Base-by-base conservation (phyloP, 768 basidiomycete genomes). In the Zangia roseola region DNA sequence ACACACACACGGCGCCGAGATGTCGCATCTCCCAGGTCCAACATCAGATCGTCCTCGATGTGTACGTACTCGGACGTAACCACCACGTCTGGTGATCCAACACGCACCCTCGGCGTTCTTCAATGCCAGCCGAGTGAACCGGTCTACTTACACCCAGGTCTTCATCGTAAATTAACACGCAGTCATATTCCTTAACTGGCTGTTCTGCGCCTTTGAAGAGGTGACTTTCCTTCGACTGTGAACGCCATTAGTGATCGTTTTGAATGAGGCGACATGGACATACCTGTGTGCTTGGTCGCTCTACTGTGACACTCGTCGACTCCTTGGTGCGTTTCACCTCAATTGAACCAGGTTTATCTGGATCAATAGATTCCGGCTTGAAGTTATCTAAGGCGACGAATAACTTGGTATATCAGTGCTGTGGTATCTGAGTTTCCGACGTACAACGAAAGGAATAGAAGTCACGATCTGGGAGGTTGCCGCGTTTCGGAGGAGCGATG, bases 141-240 rank as follows among this genome's bases (percentile, higher is more conserved):
- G 10, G 10, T 33, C 19, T 5, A 70, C 81, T 63, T 61, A 87
- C 88, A 55, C 81, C 81, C 40, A 78, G 73, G 45, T 81, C 84
- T 59, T 88, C 86, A 62, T 92, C 88, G 58, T 84, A 91, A 38
- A 91, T 84, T 34, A 92, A 73, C 7, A 91, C 80, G 54, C 89
- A 92, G 43, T 90, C 86, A 56, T 75, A 75, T 39, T 89, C 86
- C 61, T 81, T 86, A 7, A 83, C 76, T 2, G 77, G 66, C 14
- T 71, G 71, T 58, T 87, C 86, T 8, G 60, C 57, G 4, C 88
- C 88, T 33, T 67, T 70, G 58, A 82, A 90, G 31, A 78, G 57
- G 57, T 82, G 75, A 12, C 62, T 74, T 49, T 86, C 81, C 16
- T 74, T 76, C 3, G 70, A 61, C 83, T 84, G 58, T 17, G 9